phyloP scores from a whole-genome alignment of 2,329 filamentous ascomycete species.

The Magnaporthales sp. region DNA sequence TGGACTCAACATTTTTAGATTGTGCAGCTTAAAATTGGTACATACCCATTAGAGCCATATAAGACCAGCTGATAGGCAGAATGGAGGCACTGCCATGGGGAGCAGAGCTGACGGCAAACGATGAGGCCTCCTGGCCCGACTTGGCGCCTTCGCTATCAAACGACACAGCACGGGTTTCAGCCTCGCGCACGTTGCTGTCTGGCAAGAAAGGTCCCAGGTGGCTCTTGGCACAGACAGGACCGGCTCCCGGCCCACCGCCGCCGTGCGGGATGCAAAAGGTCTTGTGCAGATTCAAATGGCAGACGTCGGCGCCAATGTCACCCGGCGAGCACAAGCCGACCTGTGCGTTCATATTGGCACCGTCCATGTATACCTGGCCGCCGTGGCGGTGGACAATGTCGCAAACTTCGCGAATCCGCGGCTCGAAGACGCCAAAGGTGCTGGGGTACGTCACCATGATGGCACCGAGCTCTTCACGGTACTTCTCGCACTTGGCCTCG shows the following conservation, averaged over 20 bases:
- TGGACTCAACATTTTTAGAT: background rate
- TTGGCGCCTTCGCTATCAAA: background rate
- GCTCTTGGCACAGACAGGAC: constrained; percentile 83
- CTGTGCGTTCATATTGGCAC: constrained; percentile 97
- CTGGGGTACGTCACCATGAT: constrained; percentile 98
- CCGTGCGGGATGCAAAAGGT: constrained; percentile 98
- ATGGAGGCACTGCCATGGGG: constrained; percentile 73
- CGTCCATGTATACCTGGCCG: constrained; percentile 97
- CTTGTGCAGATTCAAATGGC: constrained; percentile 96
- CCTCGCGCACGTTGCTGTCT: constrained; percentile 21
- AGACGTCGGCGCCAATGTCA: constrained; percentile 92
- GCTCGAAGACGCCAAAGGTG: constrained; percentile 93
- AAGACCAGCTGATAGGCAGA: constrained; percentile 88
- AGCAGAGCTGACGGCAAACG: background rate
- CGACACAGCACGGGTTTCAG: constrained; percentile 15
- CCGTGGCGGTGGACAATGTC: constrained; percentile 78
- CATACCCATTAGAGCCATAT: constrained; percentile 86
- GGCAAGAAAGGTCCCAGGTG: constrained; percentile 74
- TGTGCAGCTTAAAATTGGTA: background rate
- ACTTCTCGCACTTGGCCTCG: constrained; percentile 79
- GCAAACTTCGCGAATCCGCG: constrained; percentile 76
- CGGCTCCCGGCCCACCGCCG: constrained; percentile 86
- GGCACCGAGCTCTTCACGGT: constrained; percentile 75
- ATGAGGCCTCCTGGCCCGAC: background rate
- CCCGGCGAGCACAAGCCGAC: constrained; percentile 92